A percentile compares a stretch with the other conserved stretches of the same genome.
phyloP scores from a whole-genome alignment of 1,284 basidiomycete genomes.

The Leucoagaricus sp. region DNA sequence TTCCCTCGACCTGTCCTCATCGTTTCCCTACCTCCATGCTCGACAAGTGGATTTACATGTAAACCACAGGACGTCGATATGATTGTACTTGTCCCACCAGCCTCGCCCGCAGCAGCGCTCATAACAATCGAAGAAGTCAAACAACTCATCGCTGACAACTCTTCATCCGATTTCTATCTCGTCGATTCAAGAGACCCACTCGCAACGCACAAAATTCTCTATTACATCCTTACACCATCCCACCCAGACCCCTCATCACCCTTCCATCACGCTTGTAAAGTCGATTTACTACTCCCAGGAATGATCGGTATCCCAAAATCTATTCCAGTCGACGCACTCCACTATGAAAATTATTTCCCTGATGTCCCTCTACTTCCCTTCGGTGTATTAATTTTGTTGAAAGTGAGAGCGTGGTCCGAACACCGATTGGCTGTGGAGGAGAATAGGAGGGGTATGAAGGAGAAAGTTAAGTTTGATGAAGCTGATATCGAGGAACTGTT shows the following conservation, averaged over 20 bases:
- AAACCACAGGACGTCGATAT: conserved; percentile 51
- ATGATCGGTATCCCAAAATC: conserved; percentile 33
- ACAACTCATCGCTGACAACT: conserved; percentile 30
- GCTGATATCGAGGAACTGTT: conserved; percentile 45
- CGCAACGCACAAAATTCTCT: conserved; percentile 48
- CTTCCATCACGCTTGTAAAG: conserved; percentile 41
- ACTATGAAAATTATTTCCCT: conserved; percentile 19
- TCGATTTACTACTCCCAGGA: conserved; percentile 52
- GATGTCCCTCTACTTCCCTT: conserved; percentile 46
- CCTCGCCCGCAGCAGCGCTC: conserved; percentile 15
- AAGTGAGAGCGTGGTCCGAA: conserved; percentile 53
- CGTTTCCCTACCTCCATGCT: too few relatives aligned
- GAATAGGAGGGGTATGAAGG: conserved; percentile 29
- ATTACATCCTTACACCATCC: conserved; percentile 33
- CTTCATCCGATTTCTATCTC: conserved; percentile 40
- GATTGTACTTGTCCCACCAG: conserved; percentile 34
- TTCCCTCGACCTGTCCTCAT: too few relatives aligned
- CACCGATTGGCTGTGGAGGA: conserved; percentile 37
- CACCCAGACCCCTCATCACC: conserved; percentile 20
- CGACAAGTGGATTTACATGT: not conserved
- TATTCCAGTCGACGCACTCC: conserved; percentile 33
- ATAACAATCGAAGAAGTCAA: conserved; percentile 43
- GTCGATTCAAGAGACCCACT: conserved; percentile 37
- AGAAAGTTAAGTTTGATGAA: conserved; percentile 44
- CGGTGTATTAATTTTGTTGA: conserved; percentile 45